Base-by-base conservation (phyloP, 1,284 basidiomycete species). In the Ustilago shanxiensis region DNA sequence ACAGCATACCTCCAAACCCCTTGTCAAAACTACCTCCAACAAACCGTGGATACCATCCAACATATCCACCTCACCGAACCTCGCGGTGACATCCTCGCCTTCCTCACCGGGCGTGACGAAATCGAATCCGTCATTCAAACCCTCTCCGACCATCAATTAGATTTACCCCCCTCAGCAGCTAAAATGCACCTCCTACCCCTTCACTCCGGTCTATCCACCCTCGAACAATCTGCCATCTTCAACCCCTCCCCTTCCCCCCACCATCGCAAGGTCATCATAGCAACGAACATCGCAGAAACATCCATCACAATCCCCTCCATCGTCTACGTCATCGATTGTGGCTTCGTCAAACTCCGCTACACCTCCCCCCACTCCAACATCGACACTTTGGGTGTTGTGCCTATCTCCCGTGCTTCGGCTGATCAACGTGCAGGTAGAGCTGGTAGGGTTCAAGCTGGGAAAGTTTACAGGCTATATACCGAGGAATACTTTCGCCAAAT, bases 201-300 rank as follows among this genome's bases (percentile, higher is more conserved):
- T 1, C 94, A 98, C 86, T 93, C 96, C 0, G 95, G 94, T 3
- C 88, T 99, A 6, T 90, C 92, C 1, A 91, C 91, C 0, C 91
- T 93, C 52, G 95, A 97, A 82, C 96, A 99, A 81, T 88, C 93
- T 29, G 89, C 89, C 58, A 92, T 95, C 11, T 98, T 99, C 79
- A 90, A 92, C 67, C 90, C 91, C 1, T 87, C 93, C 18, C 91
- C 91, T 20, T 87, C 89, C 37, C 92, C 92, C 53, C 92, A 92
- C 52, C 3, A 29, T 5, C 90, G 97, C 60, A 99, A 99, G 86
- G 91, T 97, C 57, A 91, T 99, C 56, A 90, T 98, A 28, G 90
- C 94, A 1, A 99, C 97, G 0, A 99, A 99, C 84, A 95, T 98
- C 57, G 96, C 97, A 18, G 97, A 99, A 88, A 93, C 96, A 22